These are phyloP conservation scores for Phytophthora citricola DNA, from an alignment of 352 stramenopile species.

Conservation along the genomic window DNA sequence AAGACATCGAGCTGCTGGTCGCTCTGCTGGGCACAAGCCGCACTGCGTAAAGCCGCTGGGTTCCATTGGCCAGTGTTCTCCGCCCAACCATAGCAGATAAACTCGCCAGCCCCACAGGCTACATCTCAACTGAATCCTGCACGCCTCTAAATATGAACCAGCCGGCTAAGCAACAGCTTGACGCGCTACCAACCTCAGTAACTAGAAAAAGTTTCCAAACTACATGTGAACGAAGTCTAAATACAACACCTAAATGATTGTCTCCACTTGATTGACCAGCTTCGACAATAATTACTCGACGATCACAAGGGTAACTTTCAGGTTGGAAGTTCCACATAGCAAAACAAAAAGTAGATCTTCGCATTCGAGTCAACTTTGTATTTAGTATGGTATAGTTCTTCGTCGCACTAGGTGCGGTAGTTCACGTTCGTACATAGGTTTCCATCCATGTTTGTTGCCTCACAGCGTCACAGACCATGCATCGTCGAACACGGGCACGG, in stretches of 20 bases:
- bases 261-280: background rate
- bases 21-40: constrained; percentile 32
- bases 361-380: constrained; percentile 26
- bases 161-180: background rate
- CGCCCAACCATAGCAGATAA: background rate
- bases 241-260: constrained; percentile 12
- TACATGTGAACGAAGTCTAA: constrained; percentile 15
- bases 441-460: constrained; percentile 11
- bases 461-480: constrained; percentile 40
- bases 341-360: background rate
- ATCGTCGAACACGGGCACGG: constrained; percentile 24
- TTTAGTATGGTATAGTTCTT: constrained; percentile 42
- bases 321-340: background rate
- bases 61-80: background rate
- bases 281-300: background rate
- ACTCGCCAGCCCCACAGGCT: background rate
- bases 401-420: constrained; percentile 19
- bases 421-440: constrained; percentile 35
- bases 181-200: background rate
- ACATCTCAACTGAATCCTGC: constrained; percentile 8
- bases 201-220: constrained; percentile 4
- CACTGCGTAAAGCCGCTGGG: constrained; percentile 16
- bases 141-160: constrained; percentile 31
- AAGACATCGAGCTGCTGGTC: constrained; percentile 42
- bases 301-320: no score